A percentile compares a stretch with the other conserved stretches of the same genome.
These are phyloP conservation scores for Sordaria brevicollis DNA, from an alignment of 495 filamentous ascomycete genomes.

Conservation along the genomic window DNA sequence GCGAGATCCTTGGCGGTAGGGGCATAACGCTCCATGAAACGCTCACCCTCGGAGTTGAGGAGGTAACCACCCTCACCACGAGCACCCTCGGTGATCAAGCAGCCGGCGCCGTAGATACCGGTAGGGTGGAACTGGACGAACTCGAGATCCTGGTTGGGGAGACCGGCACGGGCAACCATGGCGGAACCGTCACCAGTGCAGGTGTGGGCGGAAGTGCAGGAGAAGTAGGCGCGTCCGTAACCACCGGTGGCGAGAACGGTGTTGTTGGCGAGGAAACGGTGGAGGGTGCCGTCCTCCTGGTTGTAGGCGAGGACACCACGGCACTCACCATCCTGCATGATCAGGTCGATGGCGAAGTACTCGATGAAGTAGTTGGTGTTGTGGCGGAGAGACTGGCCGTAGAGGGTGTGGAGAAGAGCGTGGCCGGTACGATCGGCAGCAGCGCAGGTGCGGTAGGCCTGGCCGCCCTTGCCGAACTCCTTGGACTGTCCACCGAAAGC, in stretches of 20 bases:
- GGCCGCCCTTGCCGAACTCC: slow-evolving; percentile 89
- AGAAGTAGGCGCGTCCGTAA: slow-evolving; percentile 96
- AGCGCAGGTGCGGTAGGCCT: slow-evolving; percentile 93
- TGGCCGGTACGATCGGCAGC: slow-evolving; percentile 94
- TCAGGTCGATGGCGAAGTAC: slow-evolving; percentile 90
- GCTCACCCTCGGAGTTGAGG: slow-evolving; percentile 91
- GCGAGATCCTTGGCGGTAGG: slow-evolving; percentile 96
- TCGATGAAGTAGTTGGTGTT: slow-evolving; percentile 99
- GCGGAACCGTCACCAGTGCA: slow-evolving; percentile 98
- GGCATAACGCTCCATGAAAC: slow-evolving; percentile 98
- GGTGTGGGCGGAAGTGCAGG: slow-evolving; percentile 93
- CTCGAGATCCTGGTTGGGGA: slow-evolving; percentile 97
- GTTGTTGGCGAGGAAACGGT: slow-evolving; percentile 90
- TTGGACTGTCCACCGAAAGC: slow-evolving; percentile 96
- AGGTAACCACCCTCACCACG: slow-evolving; percentile 98
- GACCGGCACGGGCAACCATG: slow-evolving; percentile 94
- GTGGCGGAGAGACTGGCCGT: slow-evolving; percentile 92
- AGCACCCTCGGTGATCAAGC: slow-evolving; percentile 95
- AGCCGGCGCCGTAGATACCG: slow-evolving; percentile 97
- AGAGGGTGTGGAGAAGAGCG: slow-evolving; percentile 92
- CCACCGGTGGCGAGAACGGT: slow-evolving; percentile 94
- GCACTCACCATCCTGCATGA: slow-evolving; percentile 95
- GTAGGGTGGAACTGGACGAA: slow-evolving; percentile 99
- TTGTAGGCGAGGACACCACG: slow-evolving; percentile 94
- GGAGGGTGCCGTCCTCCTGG: slow-evolving; percentile 94